Percentiles rank a stretch among this genome's conserved stretches.
phyloP scores from a whole-genome alignment of 228 moss, liverwort and hornwort species.

The Sphagnum magellanicum region DNA sequence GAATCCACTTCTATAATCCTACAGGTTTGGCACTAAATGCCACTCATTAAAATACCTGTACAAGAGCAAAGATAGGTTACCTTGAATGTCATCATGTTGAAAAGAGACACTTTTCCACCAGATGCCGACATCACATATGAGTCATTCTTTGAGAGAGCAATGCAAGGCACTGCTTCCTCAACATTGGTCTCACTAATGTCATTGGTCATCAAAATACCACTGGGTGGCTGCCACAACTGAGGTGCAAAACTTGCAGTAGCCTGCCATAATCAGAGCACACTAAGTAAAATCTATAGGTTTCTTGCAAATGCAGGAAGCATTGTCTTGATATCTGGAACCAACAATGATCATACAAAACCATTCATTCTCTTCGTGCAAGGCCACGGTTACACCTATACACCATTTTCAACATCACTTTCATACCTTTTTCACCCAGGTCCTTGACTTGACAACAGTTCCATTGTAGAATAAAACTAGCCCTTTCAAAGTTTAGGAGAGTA shows the following conservation, averaged over 20 bases:
- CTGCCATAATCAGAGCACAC: slow-evolving; percentile 24
- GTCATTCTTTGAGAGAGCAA: slow-evolving; percentile 93
- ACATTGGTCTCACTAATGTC: slow-evolving; percentile 90
- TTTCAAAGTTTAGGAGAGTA: neutral
- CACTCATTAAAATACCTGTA: too few relatives aligned
- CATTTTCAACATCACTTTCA: too few relatives aligned
- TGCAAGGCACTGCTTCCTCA: slow-evolving; percentile 98
- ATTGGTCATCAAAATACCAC: slow-evolving; percentile 97
- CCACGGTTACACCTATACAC: too few relatives aligned
- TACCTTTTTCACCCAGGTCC: too few relatives aligned
- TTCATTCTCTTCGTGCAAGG: neutral
- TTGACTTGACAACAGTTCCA: too few relatives aligned
- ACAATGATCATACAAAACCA: neutral
- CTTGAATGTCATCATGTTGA: slow-evolving; percentile 99
- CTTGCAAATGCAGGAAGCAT: too few relatives aligned
- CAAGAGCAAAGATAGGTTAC: slow-evolving; percentile 14
- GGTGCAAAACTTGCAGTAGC: slow-evolving; percentile 81
- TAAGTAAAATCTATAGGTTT: neutral
- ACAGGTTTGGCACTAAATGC: too few relatives aligned
- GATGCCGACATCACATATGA: slow-evolving; percentile 99
- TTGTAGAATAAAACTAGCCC: too few relatives aligned
- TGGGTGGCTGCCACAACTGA: slow-evolving; percentile 91
- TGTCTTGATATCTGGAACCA: too few relatives aligned
- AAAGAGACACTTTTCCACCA: slow-evolving; percentile 93
- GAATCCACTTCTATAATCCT: too few relatives aligned